Evolutionary conservation across 257 asterid species (phyloP).

Genomic region (Lavandula angustifolia): DNA sequence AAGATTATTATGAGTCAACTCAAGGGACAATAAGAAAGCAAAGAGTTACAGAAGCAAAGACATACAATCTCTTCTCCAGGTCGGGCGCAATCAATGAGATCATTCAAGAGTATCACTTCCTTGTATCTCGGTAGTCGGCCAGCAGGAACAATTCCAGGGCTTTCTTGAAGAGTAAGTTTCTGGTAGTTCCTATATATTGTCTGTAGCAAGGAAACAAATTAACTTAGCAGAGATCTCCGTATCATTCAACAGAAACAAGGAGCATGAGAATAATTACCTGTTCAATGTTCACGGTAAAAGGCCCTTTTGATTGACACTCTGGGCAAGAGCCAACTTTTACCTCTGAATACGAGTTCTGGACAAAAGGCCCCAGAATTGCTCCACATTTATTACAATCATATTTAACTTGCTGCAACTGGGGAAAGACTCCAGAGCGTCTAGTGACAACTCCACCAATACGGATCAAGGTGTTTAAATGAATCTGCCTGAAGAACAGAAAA

Average conservation of each 20-base stretch:
- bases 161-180: conserved; percentile 95
- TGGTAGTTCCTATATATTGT: conserved; percentile 96
- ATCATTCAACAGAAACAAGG: conserved; percentile 14
- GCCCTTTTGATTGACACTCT: conserved; percentile 95
- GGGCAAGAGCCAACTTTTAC: conserved; percentile 98
- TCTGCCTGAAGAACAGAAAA: conserved; percentile 64
- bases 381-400: conserved; percentile 93
- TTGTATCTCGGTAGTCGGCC: conserved; percentile 99
- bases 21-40: background rate
- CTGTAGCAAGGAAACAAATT: conserved; percentile 44
- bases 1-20: conserved; percentile 12
- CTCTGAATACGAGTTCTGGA: conserved; percentile 97
- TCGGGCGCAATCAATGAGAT: conserved; percentile 96
- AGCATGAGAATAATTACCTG: conserved; percentile 58
- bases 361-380: conserved; percentile 87
- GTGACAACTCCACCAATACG: conserved; percentile 99
- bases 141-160: conserved; percentile 99
- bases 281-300: conserved; percentile 89
- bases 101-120: conserved; percentile 97
- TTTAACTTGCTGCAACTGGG: conserved; percentile 95
- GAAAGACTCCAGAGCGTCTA: conserved; percentile 95
- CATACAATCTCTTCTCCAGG: conserved; percentile 98
- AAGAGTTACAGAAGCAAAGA: conserved; percentile 16
- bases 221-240: conserved; percentile 19
- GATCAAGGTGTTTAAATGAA: conserved; percentile 95